Evolutionary conservation across 805 yeast species (phyloP), one percentile per base, ranked within the genome.

Genomic region (Yarrowia bubula): DNA sequence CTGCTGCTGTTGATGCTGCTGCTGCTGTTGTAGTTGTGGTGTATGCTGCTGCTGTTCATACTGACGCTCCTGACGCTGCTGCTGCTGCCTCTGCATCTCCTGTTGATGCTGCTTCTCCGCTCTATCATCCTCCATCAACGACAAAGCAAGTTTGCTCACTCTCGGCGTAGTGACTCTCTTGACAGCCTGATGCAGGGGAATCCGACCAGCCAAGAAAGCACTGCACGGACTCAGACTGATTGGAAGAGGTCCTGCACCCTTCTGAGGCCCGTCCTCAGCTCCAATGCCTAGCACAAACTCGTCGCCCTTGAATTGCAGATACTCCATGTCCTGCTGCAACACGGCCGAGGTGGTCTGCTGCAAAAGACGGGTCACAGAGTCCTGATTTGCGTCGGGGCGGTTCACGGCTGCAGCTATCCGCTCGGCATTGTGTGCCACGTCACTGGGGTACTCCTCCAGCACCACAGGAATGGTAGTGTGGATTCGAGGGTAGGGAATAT

Each of bases 401-500:
- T 55, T 55, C 38, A 55, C 18, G 5, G 46, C 37, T 0, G 38
- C 37, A 9, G 47, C 61, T 2, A 55, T 55, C 1, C 38, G 6
- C 17, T 55, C 47, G 8, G 61, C 61, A 2, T 47, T n/a, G 10
- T 39, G 41, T 2, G 61, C 44, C 37, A 41, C 47, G 28, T 55
- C 61, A 10, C 15, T 47, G 11, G 61, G 61, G 13, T 39, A 55
- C 42, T 55, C 61, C 17, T 55, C 61, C 38, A 55, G 38, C 37
- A 55, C 61, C 38, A 55, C 61, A 1, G 61, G 61, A 7, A 55
- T 55, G 4, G 61, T 55, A 1, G 46, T 39, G 41, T 55, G 61
- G 15, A 55, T 55, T 17, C 11, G 3, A 4, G 61, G 61, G 2
- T 15, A 28, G 17, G 61, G 47, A 22, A 41, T 28, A 28, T 39